Percentiles rank a stretch among this genome's conserved stretches.
Evolutionary conservation across 345 rosid genomes (phyloP).

Genomic region (Gossypium australe): DNA sequence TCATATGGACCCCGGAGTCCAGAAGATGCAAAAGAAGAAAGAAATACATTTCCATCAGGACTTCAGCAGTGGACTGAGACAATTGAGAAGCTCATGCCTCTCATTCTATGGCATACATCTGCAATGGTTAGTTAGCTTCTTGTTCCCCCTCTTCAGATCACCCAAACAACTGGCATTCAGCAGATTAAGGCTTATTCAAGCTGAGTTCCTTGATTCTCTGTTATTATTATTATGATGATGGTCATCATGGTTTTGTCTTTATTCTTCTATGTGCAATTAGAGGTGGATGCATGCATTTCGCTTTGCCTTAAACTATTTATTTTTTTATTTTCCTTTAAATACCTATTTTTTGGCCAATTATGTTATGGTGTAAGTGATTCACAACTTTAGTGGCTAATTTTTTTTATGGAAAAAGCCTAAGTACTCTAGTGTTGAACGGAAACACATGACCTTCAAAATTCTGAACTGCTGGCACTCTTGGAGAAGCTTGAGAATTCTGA

Average conservation of each 20-base stretch:
- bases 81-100: conserved; percentile 62
- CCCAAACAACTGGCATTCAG: not conserved
- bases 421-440: not conserved
- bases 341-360: not conserved
- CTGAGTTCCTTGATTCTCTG: not conserved
- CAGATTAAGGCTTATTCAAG: conserved; percentile 4
- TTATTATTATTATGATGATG: not conserved
- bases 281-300: not conserved
- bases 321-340: not conserved
- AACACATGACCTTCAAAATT: not conserved
- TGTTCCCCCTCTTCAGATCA: not conserved
- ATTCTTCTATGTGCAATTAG: conserved; percentile 1
- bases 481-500: not conserved
- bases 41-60: conserved; percentile 40
- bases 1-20: conserved; percentile 45
- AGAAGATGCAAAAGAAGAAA: conserved; percentile 39
- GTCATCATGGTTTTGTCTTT: not conserved
- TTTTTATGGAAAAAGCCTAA: not conserved
- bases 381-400: not conserved
- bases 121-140: conserved; percentile 53
- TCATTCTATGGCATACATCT: conserved; percentile 59
- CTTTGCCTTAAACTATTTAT: not conserved
- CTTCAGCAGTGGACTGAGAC: conserved; percentile 65
- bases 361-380: not conserved
- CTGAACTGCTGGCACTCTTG: not conserved